Evolutionary conservation across 2,329 filamentous ascomycete genomes (phyloP), one percentile per base, ranked within the genome.

Genomic region (Magnaporthiopsis rhizophila): DNA sequence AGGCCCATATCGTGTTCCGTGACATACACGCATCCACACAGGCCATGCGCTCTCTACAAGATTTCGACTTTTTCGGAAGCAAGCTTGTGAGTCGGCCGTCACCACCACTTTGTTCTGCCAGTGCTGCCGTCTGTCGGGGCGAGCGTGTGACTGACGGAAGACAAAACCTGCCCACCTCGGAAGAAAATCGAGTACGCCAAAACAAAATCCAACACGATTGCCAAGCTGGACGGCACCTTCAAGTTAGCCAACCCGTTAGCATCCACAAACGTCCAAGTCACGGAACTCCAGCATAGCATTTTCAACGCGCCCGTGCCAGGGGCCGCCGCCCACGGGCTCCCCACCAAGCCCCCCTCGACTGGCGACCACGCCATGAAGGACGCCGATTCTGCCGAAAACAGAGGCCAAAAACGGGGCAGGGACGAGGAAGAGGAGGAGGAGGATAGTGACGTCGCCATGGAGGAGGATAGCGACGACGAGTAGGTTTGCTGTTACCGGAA

Each of bases 141-240:
- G n/a, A 53, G 45, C 45, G 18, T 50, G 45, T 53, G 45, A 24
- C 45, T 53, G 45, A 53, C 21, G 6, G 8, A 2, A n/a, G n/a
- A 26, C 2, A 21, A 53, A 53, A 18, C 15, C 15, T 59, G 24
- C 11, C 30, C 34, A 6, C 24, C 18, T 26, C 2, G 15, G 24
- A 66, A 98, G 94, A 90, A 88, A 85, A 92, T 99, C 70, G 83
- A 89, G 69, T 99, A 98, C 75, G 92, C 91, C 65, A 97, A 93
- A 76, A 87, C 88, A 65, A 94, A 94, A 73, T 97, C 93, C 3
- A 84, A 97, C 74, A 89, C 90, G 30, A 86, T 99, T 67, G 87
- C 92, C 45, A 97, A 96, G 76, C 86, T 99, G 63, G 93, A 97
- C 69, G 95, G 95, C 67, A 94, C 91, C 18, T 97, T 92, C 78